phyloP scores from a whole-genome alignment of 805 yeast genomes.

The Wickerhamiella australiensis region DNA sequence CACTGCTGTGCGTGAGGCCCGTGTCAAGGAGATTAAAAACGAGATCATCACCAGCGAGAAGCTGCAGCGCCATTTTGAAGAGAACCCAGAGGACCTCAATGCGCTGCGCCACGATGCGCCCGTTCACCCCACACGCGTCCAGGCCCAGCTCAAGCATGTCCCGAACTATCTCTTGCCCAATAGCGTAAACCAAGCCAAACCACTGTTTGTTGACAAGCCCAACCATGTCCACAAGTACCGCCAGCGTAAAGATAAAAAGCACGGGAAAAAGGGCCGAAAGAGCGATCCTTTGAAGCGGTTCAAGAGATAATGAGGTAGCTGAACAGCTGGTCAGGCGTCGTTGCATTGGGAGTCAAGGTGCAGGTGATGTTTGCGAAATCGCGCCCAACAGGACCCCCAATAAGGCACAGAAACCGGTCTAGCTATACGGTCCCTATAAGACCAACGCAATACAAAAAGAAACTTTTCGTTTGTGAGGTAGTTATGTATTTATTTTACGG shows the following conservation, averaged over 20 bases:
- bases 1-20: slow-evolving; percentile 82
- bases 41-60: slow-evolving; percentile 83
- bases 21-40: slow-evolving; percentile 74
- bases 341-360: no score
- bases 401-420: no score
- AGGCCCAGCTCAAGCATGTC: slow-evolving; percentile 76
- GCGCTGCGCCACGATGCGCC: slow-evolving; percentile 87
- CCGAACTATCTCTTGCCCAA: slow-evolving; percentile 87
- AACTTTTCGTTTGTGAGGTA: no score
- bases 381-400: no score
- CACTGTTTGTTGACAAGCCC: slow-evolving; percentile 18
- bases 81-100: slow-evolving; percentile 86
- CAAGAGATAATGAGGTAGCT: slow-evolving; percentile 4
- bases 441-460: no score
- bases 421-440: no score
- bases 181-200: slow-evolving; percentile 20
- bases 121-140: slow-evolving; percentile 68
- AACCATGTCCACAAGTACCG: slow-evolving; percentile 4
- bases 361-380: no score
- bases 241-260: background rate
- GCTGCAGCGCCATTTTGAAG: slow-evolving; percentile 88
- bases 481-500: background rate
- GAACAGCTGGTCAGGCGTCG: no score
- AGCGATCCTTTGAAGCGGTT: slow-evolving; percentile 10
- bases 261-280: background rate